Evolutionary conservation across 2,329 filamentous ascomycete genomes (phyloP).

Genomic region (Scedosporium dehoogii): DNA sequence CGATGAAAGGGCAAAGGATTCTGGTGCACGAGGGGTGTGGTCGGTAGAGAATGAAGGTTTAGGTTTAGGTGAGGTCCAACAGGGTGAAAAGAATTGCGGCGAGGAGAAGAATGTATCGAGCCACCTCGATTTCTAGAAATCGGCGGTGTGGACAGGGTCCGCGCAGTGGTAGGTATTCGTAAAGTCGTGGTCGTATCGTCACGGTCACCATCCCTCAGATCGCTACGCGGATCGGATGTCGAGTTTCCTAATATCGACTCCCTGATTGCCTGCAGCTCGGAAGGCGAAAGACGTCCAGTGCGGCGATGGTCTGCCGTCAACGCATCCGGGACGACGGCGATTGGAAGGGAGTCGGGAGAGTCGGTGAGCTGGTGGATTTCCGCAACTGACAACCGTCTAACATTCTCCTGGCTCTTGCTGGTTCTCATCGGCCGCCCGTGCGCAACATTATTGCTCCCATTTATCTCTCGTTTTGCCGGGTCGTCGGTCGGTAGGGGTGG

Average conservation of each 20-base stretch:
- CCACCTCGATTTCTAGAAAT: conserved; percentile 22
- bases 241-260: conserved; percentile 14
- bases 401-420: conserved; percentile 27
- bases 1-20: not conserved
- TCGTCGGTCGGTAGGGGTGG: not conserved
- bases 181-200: not conserved
- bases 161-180: not conserved
- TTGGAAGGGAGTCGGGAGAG: conserved; percentile 47
- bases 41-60: not conserved
- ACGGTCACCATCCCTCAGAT: not conserved
- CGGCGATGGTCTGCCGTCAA: conserved; percentile 22
- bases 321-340: conserved; percentile 26
- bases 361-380: conserved; percentile 49
- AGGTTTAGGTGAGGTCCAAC: not conserved
- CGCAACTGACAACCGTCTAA: conserved; percentile 45
- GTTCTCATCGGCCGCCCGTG: conserved; percentile 11
- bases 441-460: not conserved
- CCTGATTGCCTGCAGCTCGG: conserved; percentile 16
- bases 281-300: conserved; percentile 9
- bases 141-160: conserved; percentile 44
- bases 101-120: conserved; percentile 19
- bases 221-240: not conserved
- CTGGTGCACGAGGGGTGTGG: not conserved
- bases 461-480: not conserved
- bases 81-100: conserved; percentile 42